phyloP scores from a whole-genome alignment of 768 basidiomycete genomes.

The Mycena rebaudengoi region DNA sequence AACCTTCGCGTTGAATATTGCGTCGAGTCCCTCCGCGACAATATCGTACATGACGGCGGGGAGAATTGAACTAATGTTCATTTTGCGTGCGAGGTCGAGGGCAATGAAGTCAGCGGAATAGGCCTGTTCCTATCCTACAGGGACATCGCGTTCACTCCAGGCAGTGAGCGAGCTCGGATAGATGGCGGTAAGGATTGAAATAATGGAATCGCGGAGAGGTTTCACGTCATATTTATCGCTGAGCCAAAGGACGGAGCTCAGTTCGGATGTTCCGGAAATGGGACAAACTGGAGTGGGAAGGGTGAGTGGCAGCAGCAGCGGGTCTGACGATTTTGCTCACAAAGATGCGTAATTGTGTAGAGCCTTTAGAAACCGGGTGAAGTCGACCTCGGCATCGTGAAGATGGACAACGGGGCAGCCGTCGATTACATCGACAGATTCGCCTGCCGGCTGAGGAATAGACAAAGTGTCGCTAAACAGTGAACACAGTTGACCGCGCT shows the following conservation, averaged over 20 bases:
- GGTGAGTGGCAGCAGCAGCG: neutral
- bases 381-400: neutral
- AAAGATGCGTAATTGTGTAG: neutral
- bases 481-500: neutral
- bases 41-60: too few species aligned
- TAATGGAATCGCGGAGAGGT: neutral
- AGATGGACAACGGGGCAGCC: neutral
- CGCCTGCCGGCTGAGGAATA: slow-evolving; percentile 2
- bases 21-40: too few species aligned
- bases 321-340: neutral
- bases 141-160: too few species aligned
- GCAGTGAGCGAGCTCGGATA: too few species aligned
- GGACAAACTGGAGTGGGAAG: neutral
- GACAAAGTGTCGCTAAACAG: neutral
- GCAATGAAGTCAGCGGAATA: too few species aligned
- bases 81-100: too few species aligned
- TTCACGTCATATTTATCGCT: slow-evolving; percentile 5
- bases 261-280: neutral
- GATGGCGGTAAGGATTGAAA: neutral
- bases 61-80: too few species aligned
- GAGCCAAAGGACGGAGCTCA: neutral
- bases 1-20: too few species aligned
- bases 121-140: too few species aligned
- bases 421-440: too few species aligned
- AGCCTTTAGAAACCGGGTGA: neutral